A percentile compares a stretch with the other conserved stretches of the same genome.
Evolutionary conservation across 768 basidiomycete genomes (phyloP).

Genomic region (Agaricus subrufescens): DNA sequence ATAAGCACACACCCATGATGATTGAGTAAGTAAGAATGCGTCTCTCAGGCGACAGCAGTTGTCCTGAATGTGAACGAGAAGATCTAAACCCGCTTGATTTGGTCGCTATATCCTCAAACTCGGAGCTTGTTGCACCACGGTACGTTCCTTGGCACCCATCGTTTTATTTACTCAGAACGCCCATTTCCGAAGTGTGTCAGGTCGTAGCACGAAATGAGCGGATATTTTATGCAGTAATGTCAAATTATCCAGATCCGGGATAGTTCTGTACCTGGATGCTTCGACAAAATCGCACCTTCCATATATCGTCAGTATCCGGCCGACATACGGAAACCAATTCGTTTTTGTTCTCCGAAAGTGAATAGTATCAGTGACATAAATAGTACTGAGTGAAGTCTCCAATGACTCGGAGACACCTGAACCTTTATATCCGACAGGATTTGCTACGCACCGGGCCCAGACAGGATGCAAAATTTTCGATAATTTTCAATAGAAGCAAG

Average conservation of each 20-base stretch:
- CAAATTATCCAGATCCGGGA: not conserved
- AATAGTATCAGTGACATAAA: not conserved
- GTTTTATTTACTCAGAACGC: not conserved
- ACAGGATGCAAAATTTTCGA: no score
- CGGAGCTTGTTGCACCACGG: not conserved
- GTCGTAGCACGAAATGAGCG: slow-evolving; percentile 9
- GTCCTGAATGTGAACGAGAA: not conserved
- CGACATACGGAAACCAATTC: not conserved
- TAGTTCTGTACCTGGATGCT: not conserved
- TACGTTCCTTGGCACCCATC: not conserved
- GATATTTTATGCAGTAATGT: not conserved
- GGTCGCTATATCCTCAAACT: not conserved
- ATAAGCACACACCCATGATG: not conserved
- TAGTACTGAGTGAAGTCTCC: not conserved
- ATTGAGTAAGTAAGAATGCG: not conserved
- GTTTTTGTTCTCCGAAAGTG: not conserved
- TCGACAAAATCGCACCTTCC: slow-evolving; percentile 11
- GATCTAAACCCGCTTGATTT: not conserved
- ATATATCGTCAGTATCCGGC: not conserved
- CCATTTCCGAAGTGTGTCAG: slow-evolving; percentile 6
- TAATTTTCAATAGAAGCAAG: no score
- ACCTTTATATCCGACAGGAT: no score
- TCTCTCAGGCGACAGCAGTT: not conserved
- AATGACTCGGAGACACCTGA: no score
- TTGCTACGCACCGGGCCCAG: no score